Conservation (phyloP, 1,284 basidiomycete species). For the Rhodotorula sp. region DNA sequence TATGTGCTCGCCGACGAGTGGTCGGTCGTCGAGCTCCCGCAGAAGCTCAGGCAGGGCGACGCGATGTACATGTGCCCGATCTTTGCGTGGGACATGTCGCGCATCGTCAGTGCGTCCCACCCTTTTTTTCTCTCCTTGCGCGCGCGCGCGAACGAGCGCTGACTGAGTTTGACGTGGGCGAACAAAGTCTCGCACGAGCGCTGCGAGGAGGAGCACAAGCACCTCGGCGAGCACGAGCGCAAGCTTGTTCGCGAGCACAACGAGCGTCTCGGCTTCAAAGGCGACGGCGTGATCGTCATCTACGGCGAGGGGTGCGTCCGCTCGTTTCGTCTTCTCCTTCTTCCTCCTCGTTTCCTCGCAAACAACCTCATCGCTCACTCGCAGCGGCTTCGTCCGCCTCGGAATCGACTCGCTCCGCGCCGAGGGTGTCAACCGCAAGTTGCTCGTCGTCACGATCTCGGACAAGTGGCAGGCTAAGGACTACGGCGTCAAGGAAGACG, state of each 20-base stretch:
- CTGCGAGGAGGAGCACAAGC: conserved; percentile 1
- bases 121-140: no score
- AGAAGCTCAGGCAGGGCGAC: conserved; percentile 3
- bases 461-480: conserved; percentile 1
- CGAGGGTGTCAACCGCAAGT: conserved; percentile 1
- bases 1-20: conserved; percentile 13
- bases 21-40: conserved; percentile 1
- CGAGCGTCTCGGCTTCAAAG: conserved; percentile 12
- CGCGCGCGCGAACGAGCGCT: neutral
- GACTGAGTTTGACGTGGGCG: neutral
- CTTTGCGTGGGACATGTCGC: neutral
- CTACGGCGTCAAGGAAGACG: conserved; percentile 8
- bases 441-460: conserved; percentile 9
- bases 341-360: neutral
- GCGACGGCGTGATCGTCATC: conserved; percentile 5
- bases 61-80: neutral
- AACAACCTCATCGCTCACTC: neutral
- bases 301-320: conserved; percentile 20
- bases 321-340: no score
- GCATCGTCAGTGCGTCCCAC: neutral
- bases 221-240: conserved; percentile 1
- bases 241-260: conserved; percentile 7
- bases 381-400: conserved; percentile 17
- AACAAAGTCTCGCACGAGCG: conserved; percentile 18
- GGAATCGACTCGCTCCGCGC: conserved; percentile 8